A percentile compares a stretch with the other conserved stretches of the same genome.
Conservation (phyloP, 140 eudicot species). For the Cichorium intybus region DNA sequence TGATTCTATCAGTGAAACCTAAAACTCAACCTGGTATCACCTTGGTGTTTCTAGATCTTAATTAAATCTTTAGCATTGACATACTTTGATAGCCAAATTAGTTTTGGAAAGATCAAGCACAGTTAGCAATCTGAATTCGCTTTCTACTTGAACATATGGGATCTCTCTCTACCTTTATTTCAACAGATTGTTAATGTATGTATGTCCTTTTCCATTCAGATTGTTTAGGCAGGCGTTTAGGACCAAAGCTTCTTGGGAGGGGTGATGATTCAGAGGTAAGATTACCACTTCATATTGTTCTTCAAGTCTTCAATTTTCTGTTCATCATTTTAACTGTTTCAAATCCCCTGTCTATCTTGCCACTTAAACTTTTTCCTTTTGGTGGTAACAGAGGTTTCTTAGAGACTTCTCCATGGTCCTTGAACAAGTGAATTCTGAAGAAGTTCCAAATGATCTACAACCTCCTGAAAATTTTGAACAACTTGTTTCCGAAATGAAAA, state of each 20-base stretch:
- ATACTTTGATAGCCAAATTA: background rate
- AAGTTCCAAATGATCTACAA: conserved; percentile 69
- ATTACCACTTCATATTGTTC: conserved; percentile 3
- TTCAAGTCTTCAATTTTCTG: background rate
- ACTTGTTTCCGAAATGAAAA: conserved; percentile 85
- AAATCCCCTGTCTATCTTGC: conserved; percentile 1
- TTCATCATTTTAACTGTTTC: background rate
- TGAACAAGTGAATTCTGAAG: conserved; percentile 79
- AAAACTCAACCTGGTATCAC: background rate
- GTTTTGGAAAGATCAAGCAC: background rate
- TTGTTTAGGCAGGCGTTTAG: conserved; percentile 96
- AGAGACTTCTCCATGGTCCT: conserved; percentile 73
- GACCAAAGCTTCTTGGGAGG: conserved; percentile 91
- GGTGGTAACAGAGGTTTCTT: conserved; percentile 70
- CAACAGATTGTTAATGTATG: too few relatives aligned
- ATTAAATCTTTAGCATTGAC: background rate
- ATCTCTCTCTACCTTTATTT: too few relatives aligned
- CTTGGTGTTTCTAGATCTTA: conserved; percentile 18
- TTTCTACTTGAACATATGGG: background rate
- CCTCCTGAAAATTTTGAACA: conserved; percentile 77
- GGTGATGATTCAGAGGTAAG: conserved; percentile 89
- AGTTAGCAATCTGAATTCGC: background rate
- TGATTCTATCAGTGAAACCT: conserved; percentile 1
- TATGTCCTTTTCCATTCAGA: conserved; percentile 54
- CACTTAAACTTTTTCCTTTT: conserved; percentile 13